Evolutionary conservation across 768 basidiomycete genomes (phyloP).

Genomic region (Boletus edulis): DNA sequence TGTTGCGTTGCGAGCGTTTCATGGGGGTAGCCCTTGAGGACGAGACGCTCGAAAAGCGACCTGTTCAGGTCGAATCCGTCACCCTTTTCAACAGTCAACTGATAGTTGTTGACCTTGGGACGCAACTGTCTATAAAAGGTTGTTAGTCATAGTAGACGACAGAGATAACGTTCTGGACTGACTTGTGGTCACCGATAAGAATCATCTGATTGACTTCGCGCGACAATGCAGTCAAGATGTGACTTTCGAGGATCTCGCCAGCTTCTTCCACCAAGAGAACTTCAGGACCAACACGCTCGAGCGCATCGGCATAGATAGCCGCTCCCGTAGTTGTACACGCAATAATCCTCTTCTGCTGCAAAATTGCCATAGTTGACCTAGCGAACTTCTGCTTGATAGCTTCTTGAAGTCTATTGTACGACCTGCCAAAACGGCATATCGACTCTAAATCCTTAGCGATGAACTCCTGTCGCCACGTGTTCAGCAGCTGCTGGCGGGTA

Average conservation of each 20-base stretch:
- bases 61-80: conserved; percentile 65
- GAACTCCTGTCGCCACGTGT: conserved; percentile 36
- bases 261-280: conserved; percentile 70
- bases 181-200: conserved; percentile 75
- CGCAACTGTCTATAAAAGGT: conserved; percentile 53
- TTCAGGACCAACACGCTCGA: conserved; percentile 43
- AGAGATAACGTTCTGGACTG: not conserved
- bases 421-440: conserved; percentile 24
- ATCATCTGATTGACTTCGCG: conserved; percentile 48
- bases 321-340: conserved; percentile 71
- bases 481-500: conserved; percentile 27
- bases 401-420: conserved; percentile 38
- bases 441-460: conserved; percentile 29
- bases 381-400: conserved; percentile 34
- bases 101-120: conserved; percentile 67
- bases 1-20: conserved; percentile 55
- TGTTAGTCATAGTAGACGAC: not conserved
- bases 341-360: conserved; percentile 52
- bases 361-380: conserved; percentile 29
- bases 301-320: conserved; percentile 50
- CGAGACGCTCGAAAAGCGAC: conserved; percentile 67
- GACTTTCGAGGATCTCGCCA: conserved; percentile 68
- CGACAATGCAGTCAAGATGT: conserved; percentile 58
- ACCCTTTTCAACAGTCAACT: conserved; percentile 64
- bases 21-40: conserved; percentile 61